Percentiles rank a stretch among this genome's conserved stretches.
These are phyloP conservation scores for Lycium barbarum DNA, from an alignment of 257 asterid genomes.

Conservation along the genomic window DNA sequence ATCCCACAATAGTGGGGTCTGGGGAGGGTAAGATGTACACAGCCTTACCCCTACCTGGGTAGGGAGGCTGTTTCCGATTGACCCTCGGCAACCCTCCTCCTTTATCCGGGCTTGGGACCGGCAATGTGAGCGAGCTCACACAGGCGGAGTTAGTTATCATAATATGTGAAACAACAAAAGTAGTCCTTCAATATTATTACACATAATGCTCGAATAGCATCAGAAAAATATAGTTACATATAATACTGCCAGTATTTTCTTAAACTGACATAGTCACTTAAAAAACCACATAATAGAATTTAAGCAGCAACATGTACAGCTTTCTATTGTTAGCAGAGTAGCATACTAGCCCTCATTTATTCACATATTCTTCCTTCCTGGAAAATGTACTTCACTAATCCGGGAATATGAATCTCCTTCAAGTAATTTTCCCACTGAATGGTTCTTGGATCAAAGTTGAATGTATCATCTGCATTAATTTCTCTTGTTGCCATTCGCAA, in stretches of 20 bases:
- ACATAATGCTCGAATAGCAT: too few relatives aligned
- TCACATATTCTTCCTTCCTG: background rate
- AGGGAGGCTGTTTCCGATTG: too few relatives aligned
- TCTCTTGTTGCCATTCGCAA: background rate
- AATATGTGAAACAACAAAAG: background rate
- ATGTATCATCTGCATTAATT: slow-evolving; percentile 31
- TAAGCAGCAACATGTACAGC: background rate
- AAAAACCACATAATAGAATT: background rate
- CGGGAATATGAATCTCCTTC: slow-evolving; percentile 27
- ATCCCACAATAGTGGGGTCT: too few relatives aligned
- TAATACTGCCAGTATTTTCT: background rate
- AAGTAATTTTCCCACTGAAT: slow-evolving; percentile 36
- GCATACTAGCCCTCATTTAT: background rate
- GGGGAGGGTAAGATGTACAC: too few relatives aligned
- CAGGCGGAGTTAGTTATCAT: too few relatives aligned
- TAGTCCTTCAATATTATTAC: background rate
- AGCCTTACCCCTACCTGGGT: too few relatives aligned
- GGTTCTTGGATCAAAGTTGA: slow-evolving; percentile 36
- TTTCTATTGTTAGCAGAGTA: background rate
- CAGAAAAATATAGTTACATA: too few relatives aligned
- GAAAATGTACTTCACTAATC: slow-evolving; percentile 20
- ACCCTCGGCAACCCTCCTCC: too few relatives aligned
- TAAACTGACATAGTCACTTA: background rate
- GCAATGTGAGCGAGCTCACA: too few relatives aligned
- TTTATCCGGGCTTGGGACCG: too few relatives aligned